phyloP scores from a whole-genome alignment of 2,329 filamentous ascomycete genomes.

The Neonectria sp. region DNA sequence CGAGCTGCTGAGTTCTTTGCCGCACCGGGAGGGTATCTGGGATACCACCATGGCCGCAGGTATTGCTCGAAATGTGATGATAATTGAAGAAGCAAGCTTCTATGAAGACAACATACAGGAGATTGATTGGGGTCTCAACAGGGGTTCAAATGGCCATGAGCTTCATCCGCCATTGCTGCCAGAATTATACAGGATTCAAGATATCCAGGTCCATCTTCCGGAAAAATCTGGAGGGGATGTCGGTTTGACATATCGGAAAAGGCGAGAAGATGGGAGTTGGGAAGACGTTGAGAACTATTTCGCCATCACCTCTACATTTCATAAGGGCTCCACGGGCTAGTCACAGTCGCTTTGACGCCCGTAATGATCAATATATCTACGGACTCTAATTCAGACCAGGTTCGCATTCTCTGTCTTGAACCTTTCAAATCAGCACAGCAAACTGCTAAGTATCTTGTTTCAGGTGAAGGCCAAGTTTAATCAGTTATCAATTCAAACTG shows the following conservation, averaged over 20 bases:
- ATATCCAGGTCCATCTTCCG: constrained; percentile 6
- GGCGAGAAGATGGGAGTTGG: neutral
- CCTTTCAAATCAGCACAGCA: no score
- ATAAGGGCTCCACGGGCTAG: neutral
- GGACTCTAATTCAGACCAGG: no score
- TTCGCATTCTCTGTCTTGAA: no score
- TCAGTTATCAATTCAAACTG: no score
- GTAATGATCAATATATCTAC: neutral
- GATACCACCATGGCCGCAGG: constrained; percentile 50
- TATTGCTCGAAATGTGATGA: constrained; percentile 55
- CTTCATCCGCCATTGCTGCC: neutral
- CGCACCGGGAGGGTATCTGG: constrained; percentile 61
- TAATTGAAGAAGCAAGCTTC: constrained; percentile 53
- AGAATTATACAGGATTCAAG: constrained; percentile 6
- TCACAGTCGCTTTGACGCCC: no score
- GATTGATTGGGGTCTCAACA: neutral
- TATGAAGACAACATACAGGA: constrained; percentile 5
- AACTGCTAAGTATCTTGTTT: neutral
- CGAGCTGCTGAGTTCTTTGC: constrained; percentile 46
- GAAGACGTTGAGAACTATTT: neutral
- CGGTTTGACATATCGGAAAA: constrained; percentile 2
- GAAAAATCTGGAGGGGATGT: neutral
- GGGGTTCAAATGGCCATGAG: no score
- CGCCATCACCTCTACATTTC: neutral
- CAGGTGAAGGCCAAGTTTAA: neutral